These are phyloP conservation scores for Penicillium glabrum DNA, from an alignment of 2,329 filamentous ascomycete species.

Conservation along the genomic window DNA sequence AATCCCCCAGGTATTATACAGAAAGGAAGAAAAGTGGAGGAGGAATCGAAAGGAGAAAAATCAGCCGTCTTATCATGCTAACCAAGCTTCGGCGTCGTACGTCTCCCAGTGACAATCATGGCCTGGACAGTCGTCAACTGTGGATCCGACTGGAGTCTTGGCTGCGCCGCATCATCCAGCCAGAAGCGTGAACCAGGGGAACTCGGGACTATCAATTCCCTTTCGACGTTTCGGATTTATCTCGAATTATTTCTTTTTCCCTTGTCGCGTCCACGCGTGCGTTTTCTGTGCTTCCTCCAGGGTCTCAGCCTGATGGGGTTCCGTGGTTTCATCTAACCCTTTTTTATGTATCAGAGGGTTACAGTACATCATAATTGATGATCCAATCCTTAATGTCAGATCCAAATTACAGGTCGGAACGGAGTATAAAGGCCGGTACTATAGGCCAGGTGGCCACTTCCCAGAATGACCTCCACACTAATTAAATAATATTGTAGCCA, in stretches of 20 bases:
- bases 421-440: background rate
- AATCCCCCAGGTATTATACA: constrained; percentile 6
- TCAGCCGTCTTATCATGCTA: background rate
- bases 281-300: background rate
- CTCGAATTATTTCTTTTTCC: background rate
- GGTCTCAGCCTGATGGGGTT: background rate
- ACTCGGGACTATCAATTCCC: constrained; percentile 4
- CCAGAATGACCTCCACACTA: background rate
- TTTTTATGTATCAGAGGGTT: background rate
- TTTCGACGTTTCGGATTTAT: background rate
- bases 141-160: constrained; percentile 18
- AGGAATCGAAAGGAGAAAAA: constrained; percentile 5
- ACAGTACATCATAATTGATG: background rate
- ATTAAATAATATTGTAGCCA: background rate
- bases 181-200: constrained; percentile 7
- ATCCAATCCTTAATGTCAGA: background rate
- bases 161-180: constrained; percentile 11
- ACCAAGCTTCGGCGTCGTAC: constrained; percentile 5
- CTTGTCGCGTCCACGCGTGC: background rate
- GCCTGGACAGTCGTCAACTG: constrained; percentile 22
- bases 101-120: constrained; percentile 2
- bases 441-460: background rate
- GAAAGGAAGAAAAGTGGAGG: constrained; percentile 5
- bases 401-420: background rate
- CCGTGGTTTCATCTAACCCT: background rate